Percentiles rank a stretch among this genome's conserved stretches.
Evolutionary conservation across 1,139 yeast species (phyloP).

Genomic region (Yamadazyma spencermartinsiae): DNA sequence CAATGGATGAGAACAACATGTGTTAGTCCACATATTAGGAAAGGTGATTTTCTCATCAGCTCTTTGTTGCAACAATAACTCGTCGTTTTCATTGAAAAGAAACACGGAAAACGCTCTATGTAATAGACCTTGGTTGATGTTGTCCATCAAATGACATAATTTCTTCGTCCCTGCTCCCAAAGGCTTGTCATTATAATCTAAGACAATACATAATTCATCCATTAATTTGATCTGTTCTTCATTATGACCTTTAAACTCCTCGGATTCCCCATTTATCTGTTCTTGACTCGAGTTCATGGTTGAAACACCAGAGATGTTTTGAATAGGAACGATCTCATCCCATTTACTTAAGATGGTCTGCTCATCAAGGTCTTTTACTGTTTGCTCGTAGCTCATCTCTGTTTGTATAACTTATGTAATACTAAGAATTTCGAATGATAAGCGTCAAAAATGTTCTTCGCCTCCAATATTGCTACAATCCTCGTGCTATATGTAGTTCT

Average conservation of each 20-base stretch:
- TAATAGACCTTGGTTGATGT: slow-evolving; percentile 78
- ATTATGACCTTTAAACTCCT: slow-evolving; percentile 78
- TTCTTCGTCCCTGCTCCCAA: slow-evolving; percentile 95
- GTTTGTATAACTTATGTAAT: no score
- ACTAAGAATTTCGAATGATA: no score
- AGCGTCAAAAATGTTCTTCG: neutral
- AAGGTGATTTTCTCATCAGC: slow-evolving; percentile 96
- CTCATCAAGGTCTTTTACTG: slow-evolving; percentile 52
- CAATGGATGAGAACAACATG: slow-evolving; percentile 97
- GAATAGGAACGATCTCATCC: slow-evolving; percentile 62
- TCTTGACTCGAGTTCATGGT: slow-evolving; percentile 23
- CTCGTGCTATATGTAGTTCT: no score
- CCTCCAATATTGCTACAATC: neutral
- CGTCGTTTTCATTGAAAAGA: slow-evolving; percentile 73
- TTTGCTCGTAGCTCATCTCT: slow-evolving; percentile 15
- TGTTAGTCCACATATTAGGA: slow-evolving; percentile 96
- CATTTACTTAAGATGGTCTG: slow-evolving; percentile 56
- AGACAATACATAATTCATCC: slow-evolving; percentile 95
- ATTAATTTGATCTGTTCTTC: slow-evolving; percentile 90
- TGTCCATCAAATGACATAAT: slow-evolving; percentile 85
- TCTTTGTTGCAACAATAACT: slow-evolving; percentile 86
- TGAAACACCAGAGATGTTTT: slow-evolving; percentile 47
- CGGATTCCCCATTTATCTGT: slow-evolving; percentile 17
- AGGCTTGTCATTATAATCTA: slow-evolving; percentile 84
- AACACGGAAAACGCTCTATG: slow-evolving; percentile 97